phyloP scores from a whole-genome alignment of 345 rosid genomes.

The Acer saccharum region DNA sequence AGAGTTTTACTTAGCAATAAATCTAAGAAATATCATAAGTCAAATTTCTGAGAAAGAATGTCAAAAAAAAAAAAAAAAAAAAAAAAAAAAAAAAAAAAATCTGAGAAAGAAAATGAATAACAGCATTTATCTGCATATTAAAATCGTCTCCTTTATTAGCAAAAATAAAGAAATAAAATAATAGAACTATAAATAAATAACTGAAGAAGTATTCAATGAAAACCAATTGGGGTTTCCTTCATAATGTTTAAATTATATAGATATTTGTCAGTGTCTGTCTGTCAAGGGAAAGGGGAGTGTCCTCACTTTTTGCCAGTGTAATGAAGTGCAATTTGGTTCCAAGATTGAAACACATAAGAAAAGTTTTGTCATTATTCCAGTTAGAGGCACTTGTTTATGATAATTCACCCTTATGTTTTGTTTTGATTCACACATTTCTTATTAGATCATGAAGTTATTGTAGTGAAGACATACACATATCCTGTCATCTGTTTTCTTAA shows the following conservation, averaged over 20 bases:
- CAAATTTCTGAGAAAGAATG: background rate
- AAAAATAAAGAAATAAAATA: background rate
- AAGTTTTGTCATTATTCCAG: background rate
- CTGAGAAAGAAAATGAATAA: background rate
- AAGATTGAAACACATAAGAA: background rate
- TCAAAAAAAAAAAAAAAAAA: too few relatives aligned
- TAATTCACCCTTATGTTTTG: background rate
- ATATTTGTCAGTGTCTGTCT: background rate
- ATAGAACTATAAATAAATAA: too few relatives aligned
- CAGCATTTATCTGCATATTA: background rate
- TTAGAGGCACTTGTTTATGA: background rate
- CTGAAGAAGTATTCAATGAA: background rate
- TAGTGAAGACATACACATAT: background rate
- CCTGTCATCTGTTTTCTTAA: background rate
- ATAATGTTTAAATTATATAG: background rate
- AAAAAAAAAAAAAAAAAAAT: too few relatives aligned
- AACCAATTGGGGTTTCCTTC: background rate
- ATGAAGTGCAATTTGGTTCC: background rate
- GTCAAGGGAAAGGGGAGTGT: background rate
- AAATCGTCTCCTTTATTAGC: background rate
- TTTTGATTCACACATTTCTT: background rate
- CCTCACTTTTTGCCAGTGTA: background rate
- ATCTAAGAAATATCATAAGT: background rate
- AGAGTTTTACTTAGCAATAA: background rate
- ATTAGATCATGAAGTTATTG: background rate